Conservation (phyloP, 139 green algal genomes). For the Desmodesmus armatus region DNA sequence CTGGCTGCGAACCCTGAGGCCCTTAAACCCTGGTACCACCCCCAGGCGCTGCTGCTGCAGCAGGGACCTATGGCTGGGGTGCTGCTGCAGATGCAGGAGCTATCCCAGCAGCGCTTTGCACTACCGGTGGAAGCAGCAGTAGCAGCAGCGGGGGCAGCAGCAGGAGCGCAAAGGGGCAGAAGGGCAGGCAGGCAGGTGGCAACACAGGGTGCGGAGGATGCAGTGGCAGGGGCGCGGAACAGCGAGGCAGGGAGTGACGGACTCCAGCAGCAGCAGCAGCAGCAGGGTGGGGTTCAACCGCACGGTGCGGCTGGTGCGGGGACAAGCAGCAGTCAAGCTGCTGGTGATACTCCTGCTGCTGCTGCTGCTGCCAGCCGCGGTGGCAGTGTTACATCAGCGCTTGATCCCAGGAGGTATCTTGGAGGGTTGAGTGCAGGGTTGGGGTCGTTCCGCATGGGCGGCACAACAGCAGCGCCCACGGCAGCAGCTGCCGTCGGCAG, state of each 20-base stretch:
- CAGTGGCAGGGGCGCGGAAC: neutral
- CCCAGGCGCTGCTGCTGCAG: constrained; percentile 27
- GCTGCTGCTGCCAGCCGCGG: neutral
- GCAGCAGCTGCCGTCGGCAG: too few relatives aligned
- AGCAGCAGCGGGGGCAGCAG: neutral
- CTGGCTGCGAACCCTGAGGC: constrained; percentile 4
- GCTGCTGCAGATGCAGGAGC: constrained; percentile 4
- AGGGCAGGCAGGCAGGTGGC: too few relatives aligned
- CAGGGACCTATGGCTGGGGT: neutral
- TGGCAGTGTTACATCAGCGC: neutral
- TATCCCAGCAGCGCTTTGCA: constrained; percentile 14
- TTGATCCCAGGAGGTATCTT: constrained; percentile 8
- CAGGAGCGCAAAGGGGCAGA: too few relatives aligned
- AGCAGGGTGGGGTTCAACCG: neutral
- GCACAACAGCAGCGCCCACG: neutral
- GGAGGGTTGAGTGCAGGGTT: constrained; percentile 18
- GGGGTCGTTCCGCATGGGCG: neutral
- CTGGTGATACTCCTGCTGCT: too few relatives aligned
- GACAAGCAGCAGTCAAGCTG: too few relatives aligned
- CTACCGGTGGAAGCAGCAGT: constrained; percentile 9
- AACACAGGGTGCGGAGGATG: too few relatives aligned
- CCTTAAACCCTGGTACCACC: neutral
- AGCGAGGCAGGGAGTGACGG: too few relatives aligned
- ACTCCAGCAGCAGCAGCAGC: constrained; percentile 25
- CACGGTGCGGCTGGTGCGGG: too few relatives aligned